phyloP scores from a whole-genome alignment of 1,284 basidiomycete species.

The Cerioporus squamosus region DNA sequence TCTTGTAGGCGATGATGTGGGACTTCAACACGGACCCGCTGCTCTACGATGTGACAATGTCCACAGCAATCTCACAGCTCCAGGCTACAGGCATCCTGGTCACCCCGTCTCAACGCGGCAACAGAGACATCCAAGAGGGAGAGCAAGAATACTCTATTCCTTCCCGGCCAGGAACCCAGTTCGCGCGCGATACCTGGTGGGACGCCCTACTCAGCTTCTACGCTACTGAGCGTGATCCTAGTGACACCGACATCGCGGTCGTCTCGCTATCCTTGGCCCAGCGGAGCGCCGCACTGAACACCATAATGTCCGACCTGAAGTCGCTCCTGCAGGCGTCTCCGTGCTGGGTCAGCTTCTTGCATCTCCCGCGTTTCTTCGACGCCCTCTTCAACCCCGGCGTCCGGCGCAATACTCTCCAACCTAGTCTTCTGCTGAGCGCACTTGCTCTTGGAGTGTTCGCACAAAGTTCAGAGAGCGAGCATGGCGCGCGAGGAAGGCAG shows the following conservation, averaged over 20 bases:
- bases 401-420: conserved; percentile 62
- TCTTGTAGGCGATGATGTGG: conserved; percentile 3
- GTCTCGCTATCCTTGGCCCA: conserved; percentile 43
- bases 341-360: conserved; percentile 74
- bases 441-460: conserved; percentile 68
- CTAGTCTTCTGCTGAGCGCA: conserved; percentile 62
- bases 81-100: background rate
- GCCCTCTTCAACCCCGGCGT: conserved; percentile 57
- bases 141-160: conserved; percentile 6
- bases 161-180: conserved; percentile 58
- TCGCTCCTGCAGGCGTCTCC: conserved; percentile 64
- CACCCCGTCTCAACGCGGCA: background rate
- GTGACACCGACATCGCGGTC: conserved; percentile 21
- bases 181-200: conserved; percentile 77
- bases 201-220: conserved; percentile 70
- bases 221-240: conserved; percentile 36
- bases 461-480: conserved; percentile 67
- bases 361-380: conserved; percentile 67
- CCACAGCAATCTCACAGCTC: background rate
- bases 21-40: conserved; percentile 4
- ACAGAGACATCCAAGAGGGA: background rate
- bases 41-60: background rate
- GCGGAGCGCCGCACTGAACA: conserved; percentile 48
- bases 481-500: conserved; percentile 44
- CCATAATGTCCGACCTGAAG: conserved; percentile 59